phyloP scores from a whole-genome alignment of 257 asterid genomes.

The Cordia subcordata region DNA sequence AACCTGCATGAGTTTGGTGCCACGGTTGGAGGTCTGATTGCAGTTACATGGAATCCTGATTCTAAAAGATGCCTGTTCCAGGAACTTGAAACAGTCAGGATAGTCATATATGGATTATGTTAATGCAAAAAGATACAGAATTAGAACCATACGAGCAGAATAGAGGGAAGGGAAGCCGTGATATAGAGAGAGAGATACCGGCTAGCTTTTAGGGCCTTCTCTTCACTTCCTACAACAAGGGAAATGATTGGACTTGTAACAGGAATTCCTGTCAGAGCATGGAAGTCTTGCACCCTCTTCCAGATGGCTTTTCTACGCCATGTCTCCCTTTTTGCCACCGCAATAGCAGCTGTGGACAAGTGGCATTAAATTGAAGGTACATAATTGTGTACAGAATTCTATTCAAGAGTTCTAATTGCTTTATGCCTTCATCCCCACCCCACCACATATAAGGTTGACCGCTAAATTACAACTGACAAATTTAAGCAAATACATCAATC shows the following conservation, averaged over 20 bases:
- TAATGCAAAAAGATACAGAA: neutral
- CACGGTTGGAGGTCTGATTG: slow-evolving; percentile 97
- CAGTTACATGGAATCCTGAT: slow-evolving; percentile 76
- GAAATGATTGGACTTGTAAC: slow-evolving; percentile 44
- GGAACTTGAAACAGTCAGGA: slow-evolving; percentile 19
- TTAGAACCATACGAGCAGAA: neutral
- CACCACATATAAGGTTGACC: too few species aligned
- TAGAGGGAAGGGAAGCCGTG: neutral
- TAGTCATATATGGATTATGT: neutral
- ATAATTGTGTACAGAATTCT: neutral
- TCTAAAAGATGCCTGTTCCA: slow-evolving; percentile 73
- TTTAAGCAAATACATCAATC: too few species aligned
- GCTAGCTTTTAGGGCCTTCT: slow-evolving; percentile 91
- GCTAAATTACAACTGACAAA: too few species aligned
- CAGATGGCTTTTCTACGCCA: slow-evolving; percentile 80
- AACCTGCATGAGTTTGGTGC: slow-evolving; percentile 98
- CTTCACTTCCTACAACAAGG: slow-evolving; percentile 77
- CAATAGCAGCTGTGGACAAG: slow-evolving; percentile 62
- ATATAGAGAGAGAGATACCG: slow-evolving; percentile 37
- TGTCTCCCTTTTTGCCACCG: slow-evolving; percentile 66
- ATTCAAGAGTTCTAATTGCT: neutral
- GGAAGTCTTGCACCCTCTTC: slow-evolving; percentile 67
- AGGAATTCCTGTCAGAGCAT: slow-evolving; percentile 41
- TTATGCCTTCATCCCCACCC: too few species aligned
- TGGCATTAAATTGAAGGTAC: neutral